Evolutionary conservation across 2,329 filamentous ascomycete genomes (phyloP), one percentile per base, ranked within the genome.

Genomic region (Beauveria sp.): DNA sequence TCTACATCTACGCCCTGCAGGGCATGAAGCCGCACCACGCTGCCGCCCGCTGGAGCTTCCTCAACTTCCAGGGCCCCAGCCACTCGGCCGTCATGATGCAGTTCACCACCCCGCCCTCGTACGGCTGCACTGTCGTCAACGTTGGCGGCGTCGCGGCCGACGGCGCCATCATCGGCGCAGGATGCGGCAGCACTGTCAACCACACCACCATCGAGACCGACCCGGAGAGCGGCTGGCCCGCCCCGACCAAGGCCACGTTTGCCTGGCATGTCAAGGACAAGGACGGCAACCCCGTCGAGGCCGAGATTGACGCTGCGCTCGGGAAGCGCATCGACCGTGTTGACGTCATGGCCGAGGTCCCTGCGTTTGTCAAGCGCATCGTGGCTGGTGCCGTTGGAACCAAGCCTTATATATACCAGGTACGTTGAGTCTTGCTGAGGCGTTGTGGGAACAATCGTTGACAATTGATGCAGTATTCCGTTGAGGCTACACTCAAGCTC

Each of bases 1-100:
- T 96, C 69, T 93, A 92, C 76, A 81, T 88, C 66, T 89, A 95
- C 74, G 93, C 91, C 46, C 79, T 98, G 56, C 95, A 98, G 78
- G 95, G 93, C 73, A 98, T 98, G 93, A 99, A 99, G 83, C 95
- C 95, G 46, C 95, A 99, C 75, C 96, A 99, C 73, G 90, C 92
- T 63, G 93, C 93, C 64, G 86, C 90, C 34, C 86, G 84, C 65
- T 99, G 95, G 95, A 96, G 95, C 77, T 99, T 97, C 78, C 82
- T 85, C 75, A 86, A 93, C 77, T 96, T 96, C 93, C 93, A 98
- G 73, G 88, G 90, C 16, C 88, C 91, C 24, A 91, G 81, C 22
- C 89, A 91, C 78, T 95, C 93, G 30, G 93, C 93, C 30, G 78
- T 96, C 66, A 80, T 98, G 79, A 99, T 99, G 95, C 90, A 98